Evolutionary conservation across 495 filamentous ascomycete species (phyloP).

Genomic region (Stereocaulon alpinum): DNA sequence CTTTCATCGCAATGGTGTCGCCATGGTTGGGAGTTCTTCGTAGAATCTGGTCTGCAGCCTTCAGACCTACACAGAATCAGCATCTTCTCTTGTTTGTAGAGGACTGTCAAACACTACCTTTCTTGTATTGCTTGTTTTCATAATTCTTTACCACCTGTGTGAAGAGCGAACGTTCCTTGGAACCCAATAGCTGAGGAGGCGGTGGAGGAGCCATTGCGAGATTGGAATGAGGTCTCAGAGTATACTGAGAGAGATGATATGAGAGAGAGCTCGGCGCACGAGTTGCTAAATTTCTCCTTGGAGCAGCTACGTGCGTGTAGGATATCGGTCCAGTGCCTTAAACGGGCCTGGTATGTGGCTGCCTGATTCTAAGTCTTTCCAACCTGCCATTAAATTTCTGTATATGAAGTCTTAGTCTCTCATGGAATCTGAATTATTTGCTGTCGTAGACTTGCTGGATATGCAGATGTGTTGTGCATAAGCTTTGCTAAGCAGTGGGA

Average conservation of each 20-base stretch:
- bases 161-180: slow-evolving; percentile 91
- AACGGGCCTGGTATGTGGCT: slow-evolving; percentile 5
- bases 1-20: slow-evolving; percentile 98
- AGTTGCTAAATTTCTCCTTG: not conserved
- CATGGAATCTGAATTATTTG: not conserved
- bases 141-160: slow-evolving; percentile 88
- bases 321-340: slow-evolving; percentile 2
- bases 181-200: slow-evolving; percentile 64
- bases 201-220: slow-evolving; percentile 8
- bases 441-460: not conserved
- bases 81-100: not conserved
- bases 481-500: no score
- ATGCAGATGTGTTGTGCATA: no score
- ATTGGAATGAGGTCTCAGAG: no score
- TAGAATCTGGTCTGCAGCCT: slow-evolving; percentile 88
- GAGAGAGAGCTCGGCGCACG: no score
- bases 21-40: slow-evolving; percentile 91
- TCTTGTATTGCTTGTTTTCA: slow-evolving; percentile 98
- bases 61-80: slow-evolving; percentile 52
- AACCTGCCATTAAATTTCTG: not conserved
- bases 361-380: not conserved
- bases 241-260: not conserved
- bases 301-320: not conserved
- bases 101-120: slow-evolving; percentile 41
- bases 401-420: not conserved